These are phyloP conservation scores for Xylaria acuta DNA, from an alignment of 495 filamentous ascomycete genomes.

Conservation along the genomic window DNA sequence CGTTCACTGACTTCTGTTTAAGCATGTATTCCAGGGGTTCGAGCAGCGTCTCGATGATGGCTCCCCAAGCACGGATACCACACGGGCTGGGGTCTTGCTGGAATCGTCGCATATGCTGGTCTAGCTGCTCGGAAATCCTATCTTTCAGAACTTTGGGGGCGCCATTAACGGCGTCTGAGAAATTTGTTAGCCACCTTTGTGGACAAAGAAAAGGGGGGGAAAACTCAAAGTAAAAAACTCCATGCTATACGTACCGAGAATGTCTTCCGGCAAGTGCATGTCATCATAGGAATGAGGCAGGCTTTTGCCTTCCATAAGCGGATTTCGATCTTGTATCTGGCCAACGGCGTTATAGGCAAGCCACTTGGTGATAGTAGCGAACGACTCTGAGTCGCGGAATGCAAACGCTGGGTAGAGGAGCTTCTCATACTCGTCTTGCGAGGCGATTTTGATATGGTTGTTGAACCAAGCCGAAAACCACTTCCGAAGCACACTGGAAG, in stretches of 20 bases:
- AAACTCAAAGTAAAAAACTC: background rate
- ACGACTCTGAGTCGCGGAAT: background rate
- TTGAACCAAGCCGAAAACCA: constrained; percentile 1
- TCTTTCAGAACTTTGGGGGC: background rate
- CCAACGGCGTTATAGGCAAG: background rate
- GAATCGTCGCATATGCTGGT: background rate
- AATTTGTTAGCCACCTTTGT: background rate
- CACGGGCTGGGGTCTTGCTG: background rate
- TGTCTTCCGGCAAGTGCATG: background rate
- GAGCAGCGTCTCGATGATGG: background rate
- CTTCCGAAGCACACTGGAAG: background rate
- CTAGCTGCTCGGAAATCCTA: background rate
- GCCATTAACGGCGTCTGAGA: background rate
- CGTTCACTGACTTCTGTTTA: background rate
- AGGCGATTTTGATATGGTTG: background rate
- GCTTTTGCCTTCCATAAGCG: background rate
- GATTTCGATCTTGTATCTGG: background rate
- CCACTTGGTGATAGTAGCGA: background rate
- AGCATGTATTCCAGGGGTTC: background rate
- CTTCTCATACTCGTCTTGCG: background rate
- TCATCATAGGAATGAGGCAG: background rate
- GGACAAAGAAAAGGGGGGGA: no score
- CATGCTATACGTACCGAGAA: background rate
- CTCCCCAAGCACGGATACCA: no score
- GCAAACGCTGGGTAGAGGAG: constrained; percentile 1